These are phyloP conservation scores for Oryza coarctata DNA, from an alignment of 176 grass and related monocot genomes.

Conservation along the genomic window DNA sequence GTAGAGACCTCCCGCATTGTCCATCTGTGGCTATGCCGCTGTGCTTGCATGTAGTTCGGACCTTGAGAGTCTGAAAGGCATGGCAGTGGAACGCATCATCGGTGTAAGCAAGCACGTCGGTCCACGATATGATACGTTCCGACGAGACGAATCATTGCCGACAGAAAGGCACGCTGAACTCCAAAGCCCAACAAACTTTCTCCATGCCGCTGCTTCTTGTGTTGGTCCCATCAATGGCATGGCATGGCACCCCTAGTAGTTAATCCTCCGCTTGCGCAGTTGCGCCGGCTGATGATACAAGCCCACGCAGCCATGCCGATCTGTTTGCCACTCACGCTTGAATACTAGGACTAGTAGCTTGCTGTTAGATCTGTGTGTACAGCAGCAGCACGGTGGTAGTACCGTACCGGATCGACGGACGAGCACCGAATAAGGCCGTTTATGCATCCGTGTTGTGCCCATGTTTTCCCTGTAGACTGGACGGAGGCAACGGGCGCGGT, in stretches of 20 bases:
- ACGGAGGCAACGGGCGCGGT: too few relatives aligned
- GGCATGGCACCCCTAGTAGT: background rate
- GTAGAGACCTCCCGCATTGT: too few relatives aligned
- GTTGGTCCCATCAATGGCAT: background rate
- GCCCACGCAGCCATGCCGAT: background rate
- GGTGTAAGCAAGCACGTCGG: background rate
- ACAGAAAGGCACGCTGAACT: background rate
- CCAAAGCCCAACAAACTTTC: background rate
- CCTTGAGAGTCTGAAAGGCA: background rate
- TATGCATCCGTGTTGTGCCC: background rate
- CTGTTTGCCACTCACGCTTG: background rate
- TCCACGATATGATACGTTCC: background rate
- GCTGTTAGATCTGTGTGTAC: background rate
- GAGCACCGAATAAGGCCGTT: background rate
- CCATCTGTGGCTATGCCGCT: background rate
- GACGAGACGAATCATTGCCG: background rate
- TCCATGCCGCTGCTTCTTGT: background rate
- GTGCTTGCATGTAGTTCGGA: too few relatives aligned
- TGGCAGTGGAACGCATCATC: constrained; percentile 19
- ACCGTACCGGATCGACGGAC: background rate
- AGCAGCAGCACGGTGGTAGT: background rate
- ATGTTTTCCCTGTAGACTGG: background rate
- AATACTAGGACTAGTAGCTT: background rate
- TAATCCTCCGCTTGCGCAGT: background rate
- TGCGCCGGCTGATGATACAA: background rate